A percentile compares a stretch with the other conserved stretches of the same genome.
These are phyloP conservation scores for Azolla pinnata DNA, from an alignment of 75 land plant species.

Conservation along the genomic window DNA sequence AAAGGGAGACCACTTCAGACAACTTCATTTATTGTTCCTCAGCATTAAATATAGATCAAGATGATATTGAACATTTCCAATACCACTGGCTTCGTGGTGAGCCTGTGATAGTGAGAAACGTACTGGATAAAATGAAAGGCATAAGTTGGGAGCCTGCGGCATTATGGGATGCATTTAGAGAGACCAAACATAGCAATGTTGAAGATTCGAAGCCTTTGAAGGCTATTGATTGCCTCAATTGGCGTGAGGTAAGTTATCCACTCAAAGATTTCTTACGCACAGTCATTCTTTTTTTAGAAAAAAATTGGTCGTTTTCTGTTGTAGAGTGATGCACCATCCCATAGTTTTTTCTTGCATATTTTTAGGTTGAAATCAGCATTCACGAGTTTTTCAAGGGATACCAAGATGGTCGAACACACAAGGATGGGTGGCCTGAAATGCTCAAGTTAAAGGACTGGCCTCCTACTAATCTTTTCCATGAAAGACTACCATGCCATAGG, in stretches of 20 bases:
- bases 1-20: constrained; percentile 34
- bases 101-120: constrained; percentile 66
- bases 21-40: constrained; percentile 49
- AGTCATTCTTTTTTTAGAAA: no score
- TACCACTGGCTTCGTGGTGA: constrained; percentile 67
- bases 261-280: no score
- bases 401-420: no score
- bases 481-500: constrained; percentile 49
- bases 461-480: constrained; percentile 43
- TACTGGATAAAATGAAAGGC: constrained; percentile 41
- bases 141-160: constrained; percentile 97
- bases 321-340: no score
- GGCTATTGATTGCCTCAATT: constrained; percentile 70
- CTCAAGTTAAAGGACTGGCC: no score
- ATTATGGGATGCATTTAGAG: constrained; percentile 83
- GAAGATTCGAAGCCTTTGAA: constrained; percentile 39
- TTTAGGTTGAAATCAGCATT: no score
- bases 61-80: constrained; percentile 40
- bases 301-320: no score
- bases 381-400: no score
- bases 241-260: constrained; percentile 68
- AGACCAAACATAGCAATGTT: constrained; percentile 23
- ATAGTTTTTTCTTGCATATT: no score
- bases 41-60: constrained; percentile 15
- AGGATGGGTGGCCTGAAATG: no score